Conservation (phyloP, 129 eudicot genomes). For the Centaurea solstitialis region DNA sequence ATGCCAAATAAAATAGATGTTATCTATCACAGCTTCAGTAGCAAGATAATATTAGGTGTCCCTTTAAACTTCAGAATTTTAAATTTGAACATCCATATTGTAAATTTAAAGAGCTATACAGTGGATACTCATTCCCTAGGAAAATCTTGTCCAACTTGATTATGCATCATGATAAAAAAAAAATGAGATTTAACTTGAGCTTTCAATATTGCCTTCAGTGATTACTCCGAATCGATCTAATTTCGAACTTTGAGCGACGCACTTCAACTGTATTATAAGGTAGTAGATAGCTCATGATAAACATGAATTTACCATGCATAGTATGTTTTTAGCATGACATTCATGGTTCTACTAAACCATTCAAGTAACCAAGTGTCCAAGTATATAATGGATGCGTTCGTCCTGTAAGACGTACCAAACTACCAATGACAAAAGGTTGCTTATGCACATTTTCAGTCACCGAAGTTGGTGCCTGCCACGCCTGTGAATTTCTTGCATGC, state of each 20-base stretch:
- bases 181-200: background rate
- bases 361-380: conserved; percentile 8
- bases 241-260: background rate
- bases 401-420: conserved; percentile 48
- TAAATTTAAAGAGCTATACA: too few relatives aligned
- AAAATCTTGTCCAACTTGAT: too few relatives aligned
- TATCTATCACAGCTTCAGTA: background rate
- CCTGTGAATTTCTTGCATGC: conserved; percentile 46
- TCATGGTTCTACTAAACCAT: background rate
- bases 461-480: conserved; percentile 61
- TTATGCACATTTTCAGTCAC: conserved; percentile 59
- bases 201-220: background rate
- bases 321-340: conserved; percentile 1
- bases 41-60: background rate
- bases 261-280: background rate
- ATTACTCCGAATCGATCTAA: background rate
- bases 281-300: background rate
- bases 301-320: background rate
- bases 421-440: conserved; percentile 97
- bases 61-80: too few relatives aligned
- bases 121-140: too few relatives aligned
- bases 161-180: too few relatives aligned
- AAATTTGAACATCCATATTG: too few relatives aligned
- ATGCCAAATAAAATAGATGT: background rate
- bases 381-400: conserved; percentile 6